phyloP scores from a whole-genome alignment of 2,329 filamentous ascomycete genomes.

The Lasiodiplodia sp. region DNA sequence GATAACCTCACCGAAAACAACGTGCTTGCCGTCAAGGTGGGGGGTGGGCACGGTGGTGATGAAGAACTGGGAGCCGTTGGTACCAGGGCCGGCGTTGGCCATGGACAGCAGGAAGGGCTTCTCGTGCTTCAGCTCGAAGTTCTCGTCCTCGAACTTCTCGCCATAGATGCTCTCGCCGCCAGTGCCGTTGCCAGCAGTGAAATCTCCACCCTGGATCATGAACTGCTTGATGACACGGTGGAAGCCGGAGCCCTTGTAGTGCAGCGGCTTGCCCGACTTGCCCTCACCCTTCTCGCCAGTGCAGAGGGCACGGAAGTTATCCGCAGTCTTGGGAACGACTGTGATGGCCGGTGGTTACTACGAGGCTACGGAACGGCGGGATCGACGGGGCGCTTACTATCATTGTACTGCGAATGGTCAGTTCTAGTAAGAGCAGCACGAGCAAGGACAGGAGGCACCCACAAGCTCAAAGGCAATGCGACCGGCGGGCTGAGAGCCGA shows the following conservation, averaged over 20 bases:
- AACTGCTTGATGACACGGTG: conserved; percentile 98
- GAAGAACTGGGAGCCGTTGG: conserved; percentile 99
- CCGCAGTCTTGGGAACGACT: conserved; percentile 91
- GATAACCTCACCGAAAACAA: conserved; percentile 94
- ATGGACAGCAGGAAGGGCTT: conserved; percentile 94
- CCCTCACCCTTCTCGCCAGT: conserved; percentile 92
- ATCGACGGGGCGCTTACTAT: conserved; percentile 40
- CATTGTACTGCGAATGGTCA: conserved; percentile 49
- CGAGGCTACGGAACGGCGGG: conserved; percentile 27
- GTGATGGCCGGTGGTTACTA: conserved; percentile 13
- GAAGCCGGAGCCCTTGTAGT: conserved; percentile 92
- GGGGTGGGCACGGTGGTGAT: conserved; percentile 94
- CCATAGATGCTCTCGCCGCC: conserved; percentile 98
- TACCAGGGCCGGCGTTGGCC: conserved; percentile 95
- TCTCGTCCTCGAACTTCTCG: conserved; percentile 96
- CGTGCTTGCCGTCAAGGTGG: conserved; percentile 94
- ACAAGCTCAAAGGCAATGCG: conserved; percentile 87
- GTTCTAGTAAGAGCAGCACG: neutral
- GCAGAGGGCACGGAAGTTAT: conserved; percentile 94
- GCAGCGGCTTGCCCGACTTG: conserved; percentile 81
- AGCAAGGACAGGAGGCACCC: conserved; percentile 42
- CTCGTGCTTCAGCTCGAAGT: conserved; percentile 90
- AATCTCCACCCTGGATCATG: conserved; percentile 98
- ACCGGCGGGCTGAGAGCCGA: conserved; percentile 76
- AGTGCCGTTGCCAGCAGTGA: conserved; percentile 92